These are phyloP conservation scores for Penicillium pulvis DNA, from an alignment of 495 filamentous ascomycete species.

Conservation along the genomic window DNA sequence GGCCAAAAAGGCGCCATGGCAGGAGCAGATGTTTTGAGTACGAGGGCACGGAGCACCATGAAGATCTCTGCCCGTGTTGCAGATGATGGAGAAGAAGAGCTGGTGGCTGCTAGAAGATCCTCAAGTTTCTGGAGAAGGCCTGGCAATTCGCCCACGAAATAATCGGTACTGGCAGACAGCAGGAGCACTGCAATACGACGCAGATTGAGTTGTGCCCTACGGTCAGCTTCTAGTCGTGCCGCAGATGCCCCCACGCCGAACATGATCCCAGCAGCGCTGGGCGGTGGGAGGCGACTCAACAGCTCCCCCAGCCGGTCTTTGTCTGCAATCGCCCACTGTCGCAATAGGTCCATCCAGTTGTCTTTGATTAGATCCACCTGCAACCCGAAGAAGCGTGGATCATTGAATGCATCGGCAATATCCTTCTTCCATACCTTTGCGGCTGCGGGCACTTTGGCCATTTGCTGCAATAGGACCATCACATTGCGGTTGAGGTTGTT, in stretches of 20 bases:
- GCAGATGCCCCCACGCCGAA: slow-evolving; percentile 96
- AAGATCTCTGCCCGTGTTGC: slow-evolving; percentile 86
- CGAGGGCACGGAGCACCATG: slow-evolving; percentile 81
- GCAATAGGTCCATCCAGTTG: slow-evolving; percentile 80
- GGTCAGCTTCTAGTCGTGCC: slow-evolving; percentile 90
- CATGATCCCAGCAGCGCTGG: slow-evolving; percentile 94
- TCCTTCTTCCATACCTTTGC: slow-evolving; percentile 95
- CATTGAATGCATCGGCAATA: slow-evolving; percentile 87
- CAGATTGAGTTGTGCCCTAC: slow-evolving; percentile 88
- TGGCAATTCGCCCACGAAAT: slow-evolving; percentile 74
- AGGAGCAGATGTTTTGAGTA: slow-evolving; percentile 71
- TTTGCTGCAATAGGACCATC: slow-evolving; percentile 73
- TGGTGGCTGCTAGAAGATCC: slow-evolving; percentile 83
- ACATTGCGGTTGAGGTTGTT: slow-evolving; percentile 75
- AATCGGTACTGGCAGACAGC: slow-evolving; percentile 71
- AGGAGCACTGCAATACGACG: slow-evolving; percentile 78
- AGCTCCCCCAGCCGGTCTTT: slow-evolving; percentile 87
- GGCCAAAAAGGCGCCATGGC: slow-evolving; percentile 89
- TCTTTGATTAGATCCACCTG: slow-evolving; percentile 64
- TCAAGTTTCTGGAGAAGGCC: slow-evolving; percentile 78
- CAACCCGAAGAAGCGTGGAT: slow-evolving; percentile 76
- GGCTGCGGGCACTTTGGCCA: slow-evolving; percentile 72
- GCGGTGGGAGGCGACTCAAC: slow-evolving; percentile 73
- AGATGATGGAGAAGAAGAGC: slow-evolving; percentile 87
- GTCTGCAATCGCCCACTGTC: slow-evolving; percentile 79